Conservation (phyloP, 306 rosid genomes). For the Pyrus betulifolia region DNA sequence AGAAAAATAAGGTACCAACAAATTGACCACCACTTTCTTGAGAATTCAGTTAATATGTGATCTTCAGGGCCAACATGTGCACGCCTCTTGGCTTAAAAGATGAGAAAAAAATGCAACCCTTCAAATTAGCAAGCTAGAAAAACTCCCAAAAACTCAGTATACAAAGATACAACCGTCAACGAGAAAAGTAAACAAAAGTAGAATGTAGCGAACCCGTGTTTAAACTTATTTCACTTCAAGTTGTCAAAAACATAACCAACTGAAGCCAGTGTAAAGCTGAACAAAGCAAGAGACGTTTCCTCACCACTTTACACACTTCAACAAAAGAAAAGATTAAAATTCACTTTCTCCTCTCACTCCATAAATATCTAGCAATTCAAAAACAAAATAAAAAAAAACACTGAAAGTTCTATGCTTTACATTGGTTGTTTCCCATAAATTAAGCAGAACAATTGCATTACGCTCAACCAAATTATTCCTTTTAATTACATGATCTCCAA, state of each 20-base stretch:
- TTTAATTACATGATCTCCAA: neutral
- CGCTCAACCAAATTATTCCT: neutral
- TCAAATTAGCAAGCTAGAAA: neutral
- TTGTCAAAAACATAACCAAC: neutral
- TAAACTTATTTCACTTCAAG: neutral
- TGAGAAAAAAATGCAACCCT: neutral
- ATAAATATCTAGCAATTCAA: neutral
- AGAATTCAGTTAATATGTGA: neutral
- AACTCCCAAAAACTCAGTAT: neutral
- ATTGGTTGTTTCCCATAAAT: too few species aligned
- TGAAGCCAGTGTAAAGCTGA: neutral
- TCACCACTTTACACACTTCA: neutral
- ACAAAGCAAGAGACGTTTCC: neutral
- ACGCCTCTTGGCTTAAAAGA: neutral
- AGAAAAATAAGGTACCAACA: neutral
- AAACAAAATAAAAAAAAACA: neutral
- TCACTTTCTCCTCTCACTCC: too few species aligned
- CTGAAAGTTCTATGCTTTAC: neutral
- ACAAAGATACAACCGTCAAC: neutral
- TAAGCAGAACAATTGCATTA: neutral
- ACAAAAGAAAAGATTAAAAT: neutral
- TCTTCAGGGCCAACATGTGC: neutral
- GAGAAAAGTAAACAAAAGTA: neutral
- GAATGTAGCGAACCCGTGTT: neutral
- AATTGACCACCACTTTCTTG: neutral